phyloP scores from a whole-genome alignment of 2,329 filamentous ascomycete species.

The Monilinia vaccinii-corymbosi region DNA sequence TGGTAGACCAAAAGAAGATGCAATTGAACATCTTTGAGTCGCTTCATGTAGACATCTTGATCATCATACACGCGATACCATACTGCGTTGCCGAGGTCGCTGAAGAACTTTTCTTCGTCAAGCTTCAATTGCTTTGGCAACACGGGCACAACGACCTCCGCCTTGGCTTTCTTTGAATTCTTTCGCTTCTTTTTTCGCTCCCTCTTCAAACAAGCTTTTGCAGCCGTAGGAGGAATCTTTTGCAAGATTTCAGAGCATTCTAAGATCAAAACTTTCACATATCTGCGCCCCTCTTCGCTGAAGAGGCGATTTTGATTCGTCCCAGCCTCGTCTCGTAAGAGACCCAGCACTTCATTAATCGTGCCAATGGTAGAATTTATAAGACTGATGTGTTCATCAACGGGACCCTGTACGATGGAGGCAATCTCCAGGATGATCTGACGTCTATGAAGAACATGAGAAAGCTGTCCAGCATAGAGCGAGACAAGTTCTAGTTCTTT shows the following conservation, averaged over 20 bases:
- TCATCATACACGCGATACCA: conserved; percentile 8
- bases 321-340: conserved; percentile 12
- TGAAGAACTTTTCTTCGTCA: conserved; percentile 15
- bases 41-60: conserved; percentile 7
- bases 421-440: conserved; percentile 4
- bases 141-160: background rate
- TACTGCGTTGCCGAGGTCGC: conserved; percentile 15
- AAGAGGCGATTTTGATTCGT: conserved; percentile 13
- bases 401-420: background rate
- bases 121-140: conserved; percentile 10
- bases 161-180: background rate
- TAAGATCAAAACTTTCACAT: conserved; percentile 15
- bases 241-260: conserved; percentile 17
- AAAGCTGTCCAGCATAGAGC: conserved; percentile 17
- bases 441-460: conserved; percentile 17
- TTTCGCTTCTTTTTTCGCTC: conserved; percentile 16
- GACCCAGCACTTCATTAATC: conserved; percentile 16
- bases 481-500: conserved; percentile 8
- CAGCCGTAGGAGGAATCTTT: conserved; percentile 12
- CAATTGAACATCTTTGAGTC: conserved; percentile 20
- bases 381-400: conserved; percentile 17
- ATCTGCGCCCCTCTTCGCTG: conserved; percentile 18
- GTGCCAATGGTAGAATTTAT: conserved; percentile 16
- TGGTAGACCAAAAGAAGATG: conserved; percentile 22
- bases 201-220: conserved; percentile 10